Base-by-base conservation (phyloP, 371 early-diverging fungal species). In the Circinella minor region DNA sequence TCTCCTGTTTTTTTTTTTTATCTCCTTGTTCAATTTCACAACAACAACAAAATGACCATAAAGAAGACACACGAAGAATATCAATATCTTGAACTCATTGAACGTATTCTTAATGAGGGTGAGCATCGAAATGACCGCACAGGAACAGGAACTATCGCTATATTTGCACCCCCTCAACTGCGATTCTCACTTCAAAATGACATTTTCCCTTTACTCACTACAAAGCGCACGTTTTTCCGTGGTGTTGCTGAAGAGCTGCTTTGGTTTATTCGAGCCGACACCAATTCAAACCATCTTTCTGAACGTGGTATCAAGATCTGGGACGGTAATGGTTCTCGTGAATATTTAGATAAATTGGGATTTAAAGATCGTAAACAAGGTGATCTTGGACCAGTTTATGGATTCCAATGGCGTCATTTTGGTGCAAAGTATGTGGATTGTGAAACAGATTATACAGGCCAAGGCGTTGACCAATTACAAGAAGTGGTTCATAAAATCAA, bases 331-430 rank as follows among this genome's bases (percentile, higher is more conserved):
- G 96, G 97, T 39, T 92, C 95, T 1, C 89, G 98, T 36, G 96
- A 93, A 76, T 97, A 88, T 70, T 84, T 99, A 27, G 99, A 98
- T 78, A 85, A 86, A 54, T 73, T 92, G 9, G 99, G 99, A 0
- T 82, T 99, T 34, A 48, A 77, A 1, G 81, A 97, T 71, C 89
- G 94, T 47, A 87, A 90, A 67, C 95, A 92, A 66, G 98, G 99
- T 20, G 99, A 99, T 72, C 81, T 99, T 34, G 99, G 99, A 0
- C 99, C 99, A 1, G 95, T 99, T 38, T 99, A 99, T 74, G 99
- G 99, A 9, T 99, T 97, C 80, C 99, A 99, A 77, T 99, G 99
- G 99, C 86, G 99, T 51, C 99, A 99, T 77, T 99, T 99, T 88
- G 99, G 99, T 0, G 99, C 99, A 0, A 81, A 91, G 67, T 99